Conservation (phyloP, 441 rosid species). For the Eruca vesicaria region DNA sequence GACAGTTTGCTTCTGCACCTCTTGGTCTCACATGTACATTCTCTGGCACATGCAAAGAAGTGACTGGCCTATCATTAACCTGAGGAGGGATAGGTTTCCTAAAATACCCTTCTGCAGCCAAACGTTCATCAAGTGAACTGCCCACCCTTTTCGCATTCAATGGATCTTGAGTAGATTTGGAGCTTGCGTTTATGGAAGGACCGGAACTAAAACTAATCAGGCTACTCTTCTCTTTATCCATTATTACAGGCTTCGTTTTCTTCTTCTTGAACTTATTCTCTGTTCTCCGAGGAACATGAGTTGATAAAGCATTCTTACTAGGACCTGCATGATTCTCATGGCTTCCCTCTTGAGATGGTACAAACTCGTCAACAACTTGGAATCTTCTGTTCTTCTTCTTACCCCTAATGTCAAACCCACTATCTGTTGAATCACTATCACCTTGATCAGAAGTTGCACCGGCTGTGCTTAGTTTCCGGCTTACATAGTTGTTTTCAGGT, state of each 20-base stretch:
- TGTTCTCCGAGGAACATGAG: slow-evolving; percentile 35
- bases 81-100: slow-evolving; percentile 37
- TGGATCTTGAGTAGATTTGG: slow-evolving; percentile 35
- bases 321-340: slow-evolving; percentile 36
- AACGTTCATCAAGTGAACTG: slow-evolving; percentile 45
- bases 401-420: slow-evolving; percentile 37
- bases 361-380: slow-evolving; percentile 39
- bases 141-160: slow-evolving; percentile 41
- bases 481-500: slow-evolving; percentile 31
- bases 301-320: slow-evolving; percentile 35
- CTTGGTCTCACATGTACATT: slow-evolving; percentile 36
- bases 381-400: slow-evolving; percentile 56
- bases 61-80: slow-evolving; percentile 31
- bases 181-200: slow-evolving; percentile 8
- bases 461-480: slow-evolving; percentile 35
- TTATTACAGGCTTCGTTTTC: slow-evolving; percentile 8
- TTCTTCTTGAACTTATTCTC: slow-evolving; percentile 35
- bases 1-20: slow-evolving; percentile 38
- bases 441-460: slow-evolving; percentile 42
- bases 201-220: slow-evolving; percentile 20
- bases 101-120: slow-evolving; percentile 42
- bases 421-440: slow-evolving; percentile 36
- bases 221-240: slow-evolving; percentile 39
- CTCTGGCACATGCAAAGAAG: slow-evolving; percentile 3
- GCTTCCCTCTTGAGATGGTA: slow-evolving; percentile 28